Evolutionary conservation across 352 stramenopile species (phyloP).

Genomic region (Elongisporangium prolatum): DNA sequence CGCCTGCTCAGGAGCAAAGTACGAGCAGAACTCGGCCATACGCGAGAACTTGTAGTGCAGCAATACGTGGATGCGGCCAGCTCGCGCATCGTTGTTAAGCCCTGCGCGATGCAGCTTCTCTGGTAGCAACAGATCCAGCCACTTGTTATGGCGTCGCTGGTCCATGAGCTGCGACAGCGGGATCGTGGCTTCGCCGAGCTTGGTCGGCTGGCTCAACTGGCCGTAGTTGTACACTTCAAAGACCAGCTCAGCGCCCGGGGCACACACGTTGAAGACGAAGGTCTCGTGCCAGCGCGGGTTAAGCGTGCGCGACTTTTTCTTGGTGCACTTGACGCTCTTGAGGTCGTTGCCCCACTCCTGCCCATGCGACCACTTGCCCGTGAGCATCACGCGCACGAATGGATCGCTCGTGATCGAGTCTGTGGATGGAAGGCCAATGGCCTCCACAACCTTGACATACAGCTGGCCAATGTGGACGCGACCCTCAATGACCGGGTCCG

Average conservation of each 20-base stretch:
- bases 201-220: slow-evolving; percentile 76
- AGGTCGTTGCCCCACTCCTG: slow-evolving; percentile 82
- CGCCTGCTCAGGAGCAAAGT: slow-evolving; percentile 64
- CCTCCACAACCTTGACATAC: slow-evolving; percentile 85
- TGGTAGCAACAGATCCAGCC: slow-evolving; percentile 73
- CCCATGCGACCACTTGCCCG: slow-evolving; percentile 81
- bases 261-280: slow-evolving; percentile 86
- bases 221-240: slow-evolving; percentile 86
- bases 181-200: slow-evolving; percentile 75
- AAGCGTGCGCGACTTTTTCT: slow-evolving; percentile 83
- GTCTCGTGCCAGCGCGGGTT: slow-evolving; percentile 86
- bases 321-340: slow-evolving; percentile 79
- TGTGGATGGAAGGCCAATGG: slow-evolving; percentile 77
- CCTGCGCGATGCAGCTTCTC: slow-evolving; percentile 76
- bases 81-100: slow-evolving; percentile 80
- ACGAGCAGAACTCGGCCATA: slow-evolving; percentile 80
- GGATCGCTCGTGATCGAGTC: slow-evolving; percentile 87
- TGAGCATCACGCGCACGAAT: slow-evolving; percentile 81
- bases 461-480: slow-evolving; percentile 81
- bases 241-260: slow-evolving; percentile 71
- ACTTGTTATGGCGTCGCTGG: slow-evolving; percentile 84
- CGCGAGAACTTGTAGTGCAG: slow-evolving; percentile 86
- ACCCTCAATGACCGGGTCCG: slow-evolving; percentile 76
- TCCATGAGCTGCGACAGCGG: slow-evolving; percentile 80
- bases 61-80: slow-evolving; percentile 75